Evolutionary conservation across 2,329 filamentous ascomycete species (phyloP).

Genomic region (Aspergillus sp.): DNA sequence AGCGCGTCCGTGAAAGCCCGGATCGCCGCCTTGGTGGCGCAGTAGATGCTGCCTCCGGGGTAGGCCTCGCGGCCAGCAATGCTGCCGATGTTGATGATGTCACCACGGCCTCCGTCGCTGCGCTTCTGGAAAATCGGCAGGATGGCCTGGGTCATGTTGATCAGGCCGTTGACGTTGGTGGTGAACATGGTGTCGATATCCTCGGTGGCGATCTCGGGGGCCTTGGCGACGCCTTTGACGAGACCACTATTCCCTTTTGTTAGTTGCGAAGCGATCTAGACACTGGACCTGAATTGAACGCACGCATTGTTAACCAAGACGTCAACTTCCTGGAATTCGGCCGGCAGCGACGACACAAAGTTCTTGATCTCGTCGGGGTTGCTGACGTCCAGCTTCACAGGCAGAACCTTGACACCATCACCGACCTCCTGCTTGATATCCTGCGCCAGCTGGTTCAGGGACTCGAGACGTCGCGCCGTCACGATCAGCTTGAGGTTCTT

Average conservation of each 20-base stretch:
- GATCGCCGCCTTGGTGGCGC: slow-evolving; percentile 87
- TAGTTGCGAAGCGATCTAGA: not conserved
- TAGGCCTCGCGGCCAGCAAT: slow-evolving; percentile 90
- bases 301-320: slow-evolving; percentile 96
- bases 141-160: slow-evolving; percentile 94
- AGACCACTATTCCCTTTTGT: slow-evolving; percentile 62
- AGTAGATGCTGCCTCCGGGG: slow-evolving; percentile 84
- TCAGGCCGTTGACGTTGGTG: slow-evolving; percentile 91
- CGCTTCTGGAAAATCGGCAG: slow-evolving; percentile 74
- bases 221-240: slow-evolving; percentile 82
- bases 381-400: slow-evolving; percentile 84
- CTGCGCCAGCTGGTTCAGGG: slow-evolving; percentile 70
- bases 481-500: slow-evolving; percentile 78
- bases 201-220: slow-evolving; percentile 75
- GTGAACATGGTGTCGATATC: slow-evolving; percentile 86
- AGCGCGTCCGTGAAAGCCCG: slow-evolving; percentile 80
- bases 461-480: slow-evolving; percentile 82
- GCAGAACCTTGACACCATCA: slow-evolving; percentile 75
- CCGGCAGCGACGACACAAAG: slow-evolving; percentile 73
- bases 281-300: slow-evolving; percentile 58
- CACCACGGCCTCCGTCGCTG: slow-evolving; percentile 72
- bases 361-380: slow-evolving; percentile 69
- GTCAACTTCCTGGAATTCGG: slow-evolving; percentile 81
- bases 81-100: slow-evolving; percentile 93
- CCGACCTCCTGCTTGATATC: slow-evolving; percentile 77